Base-by-base conservation (phyloP, 176 grass and related monocot species). In the Pontederia paniculata region DNA sequence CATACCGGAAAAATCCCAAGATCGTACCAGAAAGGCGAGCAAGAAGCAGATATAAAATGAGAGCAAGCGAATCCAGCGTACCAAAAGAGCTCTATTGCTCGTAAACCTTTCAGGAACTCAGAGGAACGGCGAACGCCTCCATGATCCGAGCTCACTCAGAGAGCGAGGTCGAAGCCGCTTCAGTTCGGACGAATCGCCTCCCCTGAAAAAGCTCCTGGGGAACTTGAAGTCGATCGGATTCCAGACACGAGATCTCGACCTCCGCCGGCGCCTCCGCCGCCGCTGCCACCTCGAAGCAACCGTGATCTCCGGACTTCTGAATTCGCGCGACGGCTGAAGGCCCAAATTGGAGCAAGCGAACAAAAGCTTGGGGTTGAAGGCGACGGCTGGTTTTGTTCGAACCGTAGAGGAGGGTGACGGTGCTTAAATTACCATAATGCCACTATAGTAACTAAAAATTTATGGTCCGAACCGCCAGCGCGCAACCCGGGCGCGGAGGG, bases 331-430 rank as follows among this genome's bases (percentile, higher is more conserved):
- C 28, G 28, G 7, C 28, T 6, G 28, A 2, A 37, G 28, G 28
- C 28, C 28, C 28, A 37, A 37, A 37, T 37, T 37, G 55, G 10
- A 74, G 59, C 63, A 63, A 48, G 54, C 9, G 52, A 14, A 73
- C 50, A 74, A 50, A 37, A 48, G 11, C 44, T 28, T 9, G 15
- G 63, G 28, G 28, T 5, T 37, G 28, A 37, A 37, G 28, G 28
- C 28, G 28, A 66, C 23, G 21, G 21, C 45, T 25, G 12, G 21
- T 67, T n/a, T 52, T 20, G 42, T 53, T 43, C 23, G 15, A 55
- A 54, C 17, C 5, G 28, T 5, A 48, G 21, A 55, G 52, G 16
- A 42, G 15, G 50, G 13, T 54, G 25, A 54, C 18, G 15, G 13
- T 9, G 0, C 12, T 4, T 54, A 54, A 68, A 44, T 54, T 68